Percentiles rank a stretch among this genome's conserved stretches.
These are phyloP conservation scores for Apiospora rasikravindrae DNA, from an alignment of 2,329 filamentous ascomycete genomes.

Conservation along the genomic window DNA sequence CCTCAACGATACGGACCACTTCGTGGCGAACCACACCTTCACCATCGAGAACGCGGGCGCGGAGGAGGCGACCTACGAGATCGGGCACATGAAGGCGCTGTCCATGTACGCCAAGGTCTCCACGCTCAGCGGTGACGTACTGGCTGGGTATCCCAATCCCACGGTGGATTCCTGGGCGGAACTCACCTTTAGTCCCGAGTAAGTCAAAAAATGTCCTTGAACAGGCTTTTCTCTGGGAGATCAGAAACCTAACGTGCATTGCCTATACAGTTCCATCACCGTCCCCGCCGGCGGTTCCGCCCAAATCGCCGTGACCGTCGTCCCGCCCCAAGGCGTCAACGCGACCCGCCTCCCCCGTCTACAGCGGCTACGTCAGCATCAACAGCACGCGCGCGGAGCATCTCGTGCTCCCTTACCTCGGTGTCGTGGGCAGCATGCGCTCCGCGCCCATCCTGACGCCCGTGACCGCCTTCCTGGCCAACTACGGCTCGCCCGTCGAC, in stretches of 20 bases:
- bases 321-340: conserved; percentile 36
- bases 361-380: conserved; percentile 46
- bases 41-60: conserved; percentile 43
- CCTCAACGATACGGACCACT: conserved; percentile 49
- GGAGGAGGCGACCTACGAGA: conserved; percentile 39
- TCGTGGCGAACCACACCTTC: conserved; percentile 39
- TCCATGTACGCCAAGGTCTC: conserved; percentile 40
- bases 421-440: conserved; percentile 39
- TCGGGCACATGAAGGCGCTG: conserved; percentile 35
- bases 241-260: not conserved
- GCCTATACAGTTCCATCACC: conserved; percentile 28
- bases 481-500: conserved; percentile 23
- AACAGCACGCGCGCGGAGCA: conserved; percentile 41
- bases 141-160: conserved; percentile 21
- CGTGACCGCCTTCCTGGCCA: conserved; percentile 13
- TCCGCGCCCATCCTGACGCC: conserved; percentile 25
- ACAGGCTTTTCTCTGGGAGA: not conserved
- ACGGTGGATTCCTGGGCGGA: conserved; percentile 24
- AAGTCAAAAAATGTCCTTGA: not conserved
- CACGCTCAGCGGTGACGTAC: not conserved
- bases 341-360: conserved; percentile 45
- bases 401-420: conserved; percentile 47
- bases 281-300: conserved; percentile 35
- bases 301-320: conserved; percentile 36
- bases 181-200: conserved; percentile 22